Evolutionary conservation across 129 eudicot species (phyloP).

Genomic region (Apium graveolens): DNA sequence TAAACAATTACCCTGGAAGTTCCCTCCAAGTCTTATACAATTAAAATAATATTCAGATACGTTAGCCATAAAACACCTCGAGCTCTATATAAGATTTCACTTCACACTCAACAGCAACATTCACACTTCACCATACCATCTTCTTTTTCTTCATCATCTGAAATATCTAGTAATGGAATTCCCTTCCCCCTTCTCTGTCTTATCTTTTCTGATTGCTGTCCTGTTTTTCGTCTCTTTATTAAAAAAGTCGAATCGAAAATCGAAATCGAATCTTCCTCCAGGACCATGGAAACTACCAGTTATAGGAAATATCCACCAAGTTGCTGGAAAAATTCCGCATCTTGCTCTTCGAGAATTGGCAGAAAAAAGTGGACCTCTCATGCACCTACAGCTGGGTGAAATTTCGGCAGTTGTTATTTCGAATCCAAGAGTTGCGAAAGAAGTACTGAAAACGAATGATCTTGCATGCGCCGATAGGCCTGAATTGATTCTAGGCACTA

Average conservation of each 20-base stretch:
- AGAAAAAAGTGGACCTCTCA: slow-evolving; percentile 1
- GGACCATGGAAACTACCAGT: background rate
- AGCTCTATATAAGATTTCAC: background rate
- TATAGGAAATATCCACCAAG: background rate
- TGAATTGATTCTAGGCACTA: background rate
- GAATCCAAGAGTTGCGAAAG: background rate
- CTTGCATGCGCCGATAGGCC: slow-evolving; percentile 1
- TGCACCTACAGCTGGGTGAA: slow-evolving; percentile 10
- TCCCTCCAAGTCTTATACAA: no score
- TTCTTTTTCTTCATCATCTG: background rate
- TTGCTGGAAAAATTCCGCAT: background rate
- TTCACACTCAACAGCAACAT: background rate
- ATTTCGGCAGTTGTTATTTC: background rate
- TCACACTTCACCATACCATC: no score
- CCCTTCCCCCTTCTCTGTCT: background rate
- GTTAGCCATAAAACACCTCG: background rate
- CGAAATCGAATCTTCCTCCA: background rate
- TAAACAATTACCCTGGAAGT: background rate
- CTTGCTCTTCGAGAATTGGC: background rate
- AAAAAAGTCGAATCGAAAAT: background rate
- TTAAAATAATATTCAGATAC: background rate
- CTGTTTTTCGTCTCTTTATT: background rate
- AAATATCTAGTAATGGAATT: background rate
- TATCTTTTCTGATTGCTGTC: background rate
- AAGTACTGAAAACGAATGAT: slow-evolving; percentile 1